Evolutionary conservation across 2,329 filamentous ascomycete species (phyloP).

Genomic region (Neonectria coccinea): DNA sequence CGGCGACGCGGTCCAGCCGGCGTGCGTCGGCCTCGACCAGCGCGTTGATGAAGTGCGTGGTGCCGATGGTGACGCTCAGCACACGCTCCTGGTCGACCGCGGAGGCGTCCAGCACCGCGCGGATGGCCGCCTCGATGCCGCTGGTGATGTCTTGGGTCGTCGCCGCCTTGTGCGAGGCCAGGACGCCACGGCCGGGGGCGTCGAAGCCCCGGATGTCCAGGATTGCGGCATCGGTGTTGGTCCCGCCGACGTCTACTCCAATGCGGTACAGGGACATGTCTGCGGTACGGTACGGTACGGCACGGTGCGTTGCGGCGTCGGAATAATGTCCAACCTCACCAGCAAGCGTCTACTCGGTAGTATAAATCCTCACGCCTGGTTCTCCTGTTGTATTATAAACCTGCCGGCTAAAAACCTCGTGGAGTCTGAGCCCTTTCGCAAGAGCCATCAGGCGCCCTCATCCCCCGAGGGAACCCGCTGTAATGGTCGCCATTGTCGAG

Average conservation of each 20-base stretch:
- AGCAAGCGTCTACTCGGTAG: too few species aligned
- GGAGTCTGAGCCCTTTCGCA: not conserved
- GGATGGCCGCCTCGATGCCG: conserved; percentile 61
- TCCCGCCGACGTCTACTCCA: conserved; percentile 56
- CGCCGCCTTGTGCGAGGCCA: conserved; percentile 61
- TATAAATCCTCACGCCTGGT: not conserved
- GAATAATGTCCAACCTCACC: not conserved
- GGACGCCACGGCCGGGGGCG: conserved; percentile 53
- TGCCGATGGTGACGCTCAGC: conserved; percentile 62
- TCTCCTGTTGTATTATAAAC: not conserved
- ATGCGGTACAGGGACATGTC: conserved; percentile 58
- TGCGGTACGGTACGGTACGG: not conserved
- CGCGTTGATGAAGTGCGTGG: conserved; percentile 63
- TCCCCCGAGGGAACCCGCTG: not conserved
- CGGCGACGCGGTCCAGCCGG: conserved; percentile 58
- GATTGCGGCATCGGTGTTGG: conserved; percentile 59
- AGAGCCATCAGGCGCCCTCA: not conserved
- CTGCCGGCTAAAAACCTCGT: not conserved
- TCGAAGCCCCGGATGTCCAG: conserved; percentile 55
- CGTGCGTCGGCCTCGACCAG: conserved; percentile 59
- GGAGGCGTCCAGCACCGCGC: conserved; percentile 55
- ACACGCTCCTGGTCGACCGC: conserved; percentile 53
- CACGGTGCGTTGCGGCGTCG: not conserved
- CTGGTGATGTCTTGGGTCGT: conserved; percentile 63
- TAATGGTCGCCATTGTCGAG: not conserved